Evolutionary conservation across 495 filamentous ascomycete species (phyloP), one percentile per base, ranked within the genome.

Genomic region (Xanthoparmelia taractica): DNA sequence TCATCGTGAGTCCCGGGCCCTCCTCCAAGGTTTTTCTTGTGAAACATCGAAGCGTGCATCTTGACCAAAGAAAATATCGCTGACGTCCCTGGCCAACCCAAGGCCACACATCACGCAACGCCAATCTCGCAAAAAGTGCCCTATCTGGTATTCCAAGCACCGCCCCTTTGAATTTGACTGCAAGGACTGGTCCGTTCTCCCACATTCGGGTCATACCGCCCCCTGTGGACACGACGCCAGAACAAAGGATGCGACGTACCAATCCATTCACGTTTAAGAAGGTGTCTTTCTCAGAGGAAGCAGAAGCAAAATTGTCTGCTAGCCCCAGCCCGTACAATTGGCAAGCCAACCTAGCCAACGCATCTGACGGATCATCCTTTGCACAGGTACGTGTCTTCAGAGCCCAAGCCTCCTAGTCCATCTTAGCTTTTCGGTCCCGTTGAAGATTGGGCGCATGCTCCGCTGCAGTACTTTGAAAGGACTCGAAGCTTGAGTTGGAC

Each of bases 361-460:
- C 29, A 33, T 33, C 50, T 54, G 29, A 33, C 50, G 50, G 50
- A 54, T 27, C 50, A 17, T 54, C 50, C 0, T 54, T 54, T 54
- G 50, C 50, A 54, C 50, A 54, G 50, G 50, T 54, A 54, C 29
- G 50, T 54, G 17, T 54, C 29, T 54, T n/a, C 15, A 33, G 6
- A 33, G 5, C 6, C 13, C 25, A 50, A 50, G 33, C 8, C 23
- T 50, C 11, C 45, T 10, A 25, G 7, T 15, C 23, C 25, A n/a
- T 50, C 11, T 50, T 10, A 15, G 8, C 27, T 50, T 4, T 50
- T 4, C 10, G 13, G 7, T n/a, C 29, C n/a, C 17, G 20, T 54
- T 33, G 48, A 15, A 33, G n/a, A n/a, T n/a, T n/a, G n/a, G n/a
- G n/a, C n/a, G n/a, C n/a, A n/a, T n/a, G n/a, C n/a, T n/a, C n/a